Evolutionary conservation across 2,329 filamentous ascomycete genomes (phyloP), one percentile per base, ranked within the genome.

Genomic region (Phialophora verrucosa): DNA sequence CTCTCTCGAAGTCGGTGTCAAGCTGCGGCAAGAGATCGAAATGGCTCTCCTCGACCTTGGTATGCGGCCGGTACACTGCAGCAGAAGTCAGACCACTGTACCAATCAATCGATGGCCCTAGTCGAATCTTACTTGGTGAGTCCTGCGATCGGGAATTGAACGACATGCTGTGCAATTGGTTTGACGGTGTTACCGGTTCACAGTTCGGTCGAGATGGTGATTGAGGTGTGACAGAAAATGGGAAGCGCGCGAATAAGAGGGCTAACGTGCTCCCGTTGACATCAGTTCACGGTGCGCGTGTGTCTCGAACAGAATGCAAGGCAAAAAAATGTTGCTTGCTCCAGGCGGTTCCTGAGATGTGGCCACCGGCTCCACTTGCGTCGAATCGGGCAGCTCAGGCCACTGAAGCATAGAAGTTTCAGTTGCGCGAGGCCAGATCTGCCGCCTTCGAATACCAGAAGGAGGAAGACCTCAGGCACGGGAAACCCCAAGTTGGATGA

Each of bases 271-370:
- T 35, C 14, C 50, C 38, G 55, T 54, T 64, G 64, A 70, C 44
- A 31, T 55, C 25, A 47, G 31, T 49, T 23, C 59, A 58, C 55
- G 51, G 23, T 38, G 59, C 65, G 63, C 68, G 65, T 64, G 65
- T 66, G 65, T 67, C 68, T 66, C 44, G 68, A 66, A 62, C 47
- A 64, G 63, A 70, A 71, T 68, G 69, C 67, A 71, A 71, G 67
- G 69, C 62, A 65, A 54, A 47, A 62, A 59, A 65, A 72, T 72
- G 70, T 49, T 65, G 65, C 47, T 44, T 47, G 31, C 53, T 57
- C 50, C 62, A 64, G 60, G 55, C 50, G 65, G 59, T 58, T 69
- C 62, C 54, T 64, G 68, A 63, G 51, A 64, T 55, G 59, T 61
- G 53, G 64, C 49, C 38, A 56, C 51, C 44, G 51, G 42, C 59